phyloP scores from a whole-genome alignment of 257 asterid species.

The Petunia secreta region DNA sequence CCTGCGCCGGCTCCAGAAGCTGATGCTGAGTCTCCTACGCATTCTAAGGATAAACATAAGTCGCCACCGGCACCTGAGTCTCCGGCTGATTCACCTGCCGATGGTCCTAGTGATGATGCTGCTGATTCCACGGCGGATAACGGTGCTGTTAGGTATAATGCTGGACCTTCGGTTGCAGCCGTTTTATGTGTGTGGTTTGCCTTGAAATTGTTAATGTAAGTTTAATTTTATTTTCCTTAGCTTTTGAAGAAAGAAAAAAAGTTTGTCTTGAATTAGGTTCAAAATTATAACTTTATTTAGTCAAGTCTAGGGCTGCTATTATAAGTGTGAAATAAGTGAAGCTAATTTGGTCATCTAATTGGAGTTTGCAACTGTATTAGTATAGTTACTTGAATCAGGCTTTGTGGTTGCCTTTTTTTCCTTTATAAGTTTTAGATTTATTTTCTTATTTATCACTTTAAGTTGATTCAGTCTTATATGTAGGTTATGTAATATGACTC shows the following conservation, averaged over 20 bases:
- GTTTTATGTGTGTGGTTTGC: slow-evolving; percentile 39
- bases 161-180: slow-evolving; percentile 35
- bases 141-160: slow-evolving; percentile 37
- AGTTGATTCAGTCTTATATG: background rate
- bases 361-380: background rate
- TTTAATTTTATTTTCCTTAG: slow-evolving; percentile 2
- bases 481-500: background rate
- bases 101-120: slow-evolving; percentile 46
- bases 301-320: background rate
- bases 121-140: slow-evolving; percentile 50
- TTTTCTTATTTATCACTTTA: background rate
- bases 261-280: background rate
- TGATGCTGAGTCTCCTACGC: slow-evolving; percentile 41
- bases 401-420: background rate
- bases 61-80: slow-evolving; percentile 56
- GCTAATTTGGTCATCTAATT: background rate
- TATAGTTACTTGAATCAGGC: background rate
- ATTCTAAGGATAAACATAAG: slow-evolving; percentile 44
- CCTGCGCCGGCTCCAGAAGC: slow-evolving; percentile 62
- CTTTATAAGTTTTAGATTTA: background rate
- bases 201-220: slow-evolving; percentile 15
- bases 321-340: background rate
- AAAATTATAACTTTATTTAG: background rate
- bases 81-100: slow-evolving; percentile 45
- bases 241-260: background rate